These are phyloP conservation scores for Fusarium metavorans DNA, from an alignment of 2,329 filamentous ascomycete species.

Conservation along the genomic window DNA sequence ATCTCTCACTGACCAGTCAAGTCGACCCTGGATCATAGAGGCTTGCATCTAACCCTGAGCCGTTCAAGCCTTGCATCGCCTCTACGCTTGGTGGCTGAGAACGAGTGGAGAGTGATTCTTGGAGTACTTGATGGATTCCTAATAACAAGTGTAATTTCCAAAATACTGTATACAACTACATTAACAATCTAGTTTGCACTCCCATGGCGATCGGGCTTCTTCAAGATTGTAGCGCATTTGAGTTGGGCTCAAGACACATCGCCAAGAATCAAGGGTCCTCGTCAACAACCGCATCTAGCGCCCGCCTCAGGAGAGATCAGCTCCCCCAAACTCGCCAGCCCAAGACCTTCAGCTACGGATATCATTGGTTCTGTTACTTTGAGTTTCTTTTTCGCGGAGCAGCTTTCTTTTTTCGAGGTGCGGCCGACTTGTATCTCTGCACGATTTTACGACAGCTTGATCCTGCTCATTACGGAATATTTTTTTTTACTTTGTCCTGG, in stretches of 20 bases:
- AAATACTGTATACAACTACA: background rate
- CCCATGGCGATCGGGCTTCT: background rate
- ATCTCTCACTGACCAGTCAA: background rate
- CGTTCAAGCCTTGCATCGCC: background rate
- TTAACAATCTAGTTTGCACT: background rate
- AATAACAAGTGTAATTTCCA: background rate
- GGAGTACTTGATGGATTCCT: background rate
- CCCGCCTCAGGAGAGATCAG: background rate
- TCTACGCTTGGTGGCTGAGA: background rate
- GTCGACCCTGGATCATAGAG: background rate
- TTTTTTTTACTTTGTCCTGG: background rate
- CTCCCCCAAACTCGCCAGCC: background rate
- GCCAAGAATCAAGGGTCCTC: background rate
- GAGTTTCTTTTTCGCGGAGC: background rate
- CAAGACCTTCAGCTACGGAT: background rate
- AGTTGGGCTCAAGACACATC: background rate
- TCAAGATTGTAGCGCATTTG: background rate
- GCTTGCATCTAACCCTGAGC: background rate
- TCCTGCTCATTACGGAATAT: slow-evolving; percentile 6
- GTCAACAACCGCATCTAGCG: background rate
- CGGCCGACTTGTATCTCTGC: background rate
- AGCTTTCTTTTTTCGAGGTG: background rate
- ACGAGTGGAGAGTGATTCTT: background rate
- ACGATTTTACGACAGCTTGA: background rate
- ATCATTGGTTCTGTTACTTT: background rate